Evolutionary conservation across 305 asterid genomes (phyloP).

Genomic region (Andrographis paniculata): DNA sequence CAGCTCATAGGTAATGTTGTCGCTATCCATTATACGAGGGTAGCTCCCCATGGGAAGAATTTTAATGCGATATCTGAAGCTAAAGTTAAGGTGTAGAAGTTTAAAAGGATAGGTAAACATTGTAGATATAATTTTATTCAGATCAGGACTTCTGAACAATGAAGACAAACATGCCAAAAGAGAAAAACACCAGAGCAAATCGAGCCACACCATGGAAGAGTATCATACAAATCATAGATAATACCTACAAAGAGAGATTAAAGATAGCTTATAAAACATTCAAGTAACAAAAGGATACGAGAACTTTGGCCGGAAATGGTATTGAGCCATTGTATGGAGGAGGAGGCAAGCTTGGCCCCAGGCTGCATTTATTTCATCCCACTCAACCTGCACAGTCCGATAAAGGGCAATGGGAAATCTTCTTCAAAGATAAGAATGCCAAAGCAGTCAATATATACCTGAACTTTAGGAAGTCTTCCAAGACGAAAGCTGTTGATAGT

Average conservation of each 20-base stretch:
- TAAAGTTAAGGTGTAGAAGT: conserved; percentile 34
- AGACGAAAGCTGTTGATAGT: conserved; percentile 94
- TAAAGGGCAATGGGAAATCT: neutral
- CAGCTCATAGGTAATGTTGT: conserved; percentile 85
- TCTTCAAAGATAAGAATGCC: conserved; percentile 14
- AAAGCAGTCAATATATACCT: conserved; percentile 34
- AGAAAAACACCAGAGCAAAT: neutral
- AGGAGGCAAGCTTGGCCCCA: conserved; percentile 99
- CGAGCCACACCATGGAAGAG: conserved; percentile 5
- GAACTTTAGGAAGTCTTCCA: conserved; percentile 96
- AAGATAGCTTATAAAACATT: conserved; percentile 3
- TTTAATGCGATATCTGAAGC: conserved; percentile 77
- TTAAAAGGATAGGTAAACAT: no score
- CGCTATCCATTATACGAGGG: conserved; percentile 92
- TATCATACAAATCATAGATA: conserved; percentile 11
- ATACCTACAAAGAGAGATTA: conserved; percentile 7
- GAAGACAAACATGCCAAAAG: neutral
- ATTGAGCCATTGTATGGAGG: conserved; percentile 96
- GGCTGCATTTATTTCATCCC: conserved; percentile 99
- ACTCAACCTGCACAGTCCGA: conserved; percentile 64
- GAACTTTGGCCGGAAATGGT: conserved; percentile 88
- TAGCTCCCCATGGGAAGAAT: conserved; percentile 98
- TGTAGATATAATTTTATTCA: no score
- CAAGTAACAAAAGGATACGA: conserved; percentile 51
- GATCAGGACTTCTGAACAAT: no score